Conservation (phyloP, 129 eudicot genomes). For the Tagetes erecta region DNA sequence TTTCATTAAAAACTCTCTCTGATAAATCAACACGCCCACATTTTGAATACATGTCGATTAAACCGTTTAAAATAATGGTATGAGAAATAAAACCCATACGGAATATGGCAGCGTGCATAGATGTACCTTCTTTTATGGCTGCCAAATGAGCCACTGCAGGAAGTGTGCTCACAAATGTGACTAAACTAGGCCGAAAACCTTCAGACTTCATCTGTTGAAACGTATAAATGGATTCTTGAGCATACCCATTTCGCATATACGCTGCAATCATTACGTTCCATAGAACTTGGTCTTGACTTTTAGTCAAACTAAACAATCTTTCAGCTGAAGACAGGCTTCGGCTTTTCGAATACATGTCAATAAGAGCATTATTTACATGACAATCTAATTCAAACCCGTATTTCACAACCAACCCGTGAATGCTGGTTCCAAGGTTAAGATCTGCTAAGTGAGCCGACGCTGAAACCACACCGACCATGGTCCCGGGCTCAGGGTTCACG, state of each 20-base stretch:
- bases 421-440: slow-evolving; percentile 44
- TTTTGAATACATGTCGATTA: slow-evolving; percentile 75
- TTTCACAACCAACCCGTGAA: slow-evolving; percentile 53
- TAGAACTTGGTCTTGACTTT: slow-evolving; percentile 43
- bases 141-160: slow-evolving; percentile 58
- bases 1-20: slow-evolving; percentile 42
- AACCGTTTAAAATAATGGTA: slow-evolving; percentile 42
- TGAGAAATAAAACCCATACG: slow-evolving; percentile 51
- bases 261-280: slow-evolving; percentile 73
- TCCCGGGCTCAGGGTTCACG: slow-evolving; percentile 54
- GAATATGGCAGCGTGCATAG: slow-evolving; percentile 43
- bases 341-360: slow-evolving; percentile 76
- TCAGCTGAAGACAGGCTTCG: slow-evolving; percentile 53
- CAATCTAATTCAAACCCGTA: slow-evolving; percentile 57
- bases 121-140: slow-evolving; percentile 53
- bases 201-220: slow-evolving; percentile 53
- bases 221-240: slow-evolving; percentile 45
- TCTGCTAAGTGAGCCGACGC: slow-evolving; percentile 51
- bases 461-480: slow-evolving; percentile 55
- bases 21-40: slow-evolving; percentile 67
- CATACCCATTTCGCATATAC: slow-evolving; percentile 39
- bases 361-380: slow-evolving; percentile 60
- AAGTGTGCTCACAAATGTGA: slow-evolving; percentile 63
- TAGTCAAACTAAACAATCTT: slow-evolving; percentile 42
- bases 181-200: slow-evolving; percentile 49